Conservation (phyloP, 768 basidiomycete genomes). For the Erythrobasidium yunnanense region DNA sequence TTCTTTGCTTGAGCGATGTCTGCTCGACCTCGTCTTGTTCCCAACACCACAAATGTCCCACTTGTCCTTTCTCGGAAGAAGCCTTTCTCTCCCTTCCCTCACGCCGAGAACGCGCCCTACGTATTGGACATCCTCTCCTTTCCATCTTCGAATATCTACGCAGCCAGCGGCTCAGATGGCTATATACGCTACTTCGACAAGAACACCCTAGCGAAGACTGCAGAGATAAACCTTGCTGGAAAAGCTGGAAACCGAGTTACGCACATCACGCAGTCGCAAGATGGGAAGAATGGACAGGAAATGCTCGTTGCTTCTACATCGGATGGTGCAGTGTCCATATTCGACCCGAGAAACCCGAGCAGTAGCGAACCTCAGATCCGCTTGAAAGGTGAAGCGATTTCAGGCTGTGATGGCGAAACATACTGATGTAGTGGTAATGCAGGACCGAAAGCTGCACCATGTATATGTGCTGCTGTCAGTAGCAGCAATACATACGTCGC, state of each 20-base stretch:
- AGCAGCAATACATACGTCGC: slow-evolving; percentile 32
- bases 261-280: not conserved
- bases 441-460: slow-evolving; percentile 33
- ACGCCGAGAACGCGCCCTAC: slow-evolving; percentile 30
- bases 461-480: slow-evolving; percentile 31
- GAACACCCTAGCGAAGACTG: slow-evolving; percentile 24
- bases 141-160: slow-evolving; percentile 27
- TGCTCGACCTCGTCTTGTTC: not conserved
- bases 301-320: slow-evolving; percentile 29
- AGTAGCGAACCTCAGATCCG: slow-evolving; percentile 32
- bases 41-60: not conserved
- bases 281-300: slow-evolving; percentile 9
- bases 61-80: slow-evolving; percentile 29
- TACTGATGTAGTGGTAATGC: not conserved
- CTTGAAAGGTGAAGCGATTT: slow-evolving; percentile 27
- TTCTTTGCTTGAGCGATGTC: not conserved
- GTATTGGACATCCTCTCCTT: slow-evolving; percentile 33
- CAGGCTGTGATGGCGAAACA: not conserved
- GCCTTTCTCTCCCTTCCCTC: slow-evolving; percentile 26
- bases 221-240: slow-evolving; percentile 26
- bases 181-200: slow-evolving; percentile 28
- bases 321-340: slow-evolving; percentile 4
- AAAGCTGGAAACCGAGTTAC: slow-evolving; percentile 27
- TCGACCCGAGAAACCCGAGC: not conserved
- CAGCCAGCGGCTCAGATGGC: slow-evolving; percentile 33